Evolutionary conservation across 768 basidiomycete species (phyloP), one percentile per base, ranked within the genome.

Genomic region (Kwoniella sp.): DNA sequence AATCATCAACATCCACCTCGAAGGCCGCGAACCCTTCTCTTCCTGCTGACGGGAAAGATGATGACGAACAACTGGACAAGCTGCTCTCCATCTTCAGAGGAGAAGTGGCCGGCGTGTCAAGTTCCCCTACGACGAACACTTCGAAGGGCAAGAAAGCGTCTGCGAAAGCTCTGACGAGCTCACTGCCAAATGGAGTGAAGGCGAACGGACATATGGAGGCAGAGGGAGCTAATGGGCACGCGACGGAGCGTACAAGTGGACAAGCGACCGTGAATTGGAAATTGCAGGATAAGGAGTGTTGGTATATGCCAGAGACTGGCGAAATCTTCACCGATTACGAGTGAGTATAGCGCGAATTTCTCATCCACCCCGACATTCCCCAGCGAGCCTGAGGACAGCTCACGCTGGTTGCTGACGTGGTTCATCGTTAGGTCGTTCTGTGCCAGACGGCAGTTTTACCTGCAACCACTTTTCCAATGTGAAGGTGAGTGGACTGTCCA

Each of bases 281-380:
- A 53, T 55, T 68, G 17, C 62, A 55, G 30, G 74, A 76, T 66
- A 65, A 71, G 38, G 74, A 76, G 60, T 93, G 97, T 81, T 98
- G 88, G 83, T 94, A 91, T 84, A 89, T 98, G 77, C 84, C 88
- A 69, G 88, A 92, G 82, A 98, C 95, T 2, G 95, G 94, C 77
- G 95, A 98, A 86, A 91, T 98, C 82, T 98, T 98, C 81, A 89
- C 92, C 70, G 88, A 88, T 78, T 98, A 96, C 79, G 93, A 96
- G 94, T 96, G 77, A 79, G 91, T 85, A 23, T 57, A 7, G 30
- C 38, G 37, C 75, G 86, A 85, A 74, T 70, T 61, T 58, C 54
- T 31, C 41, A 17, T 17, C 15, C 20, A 9, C 34, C 34, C 5
- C 41, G 3, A 17, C 9, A 45, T 20, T 9, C 3, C 9, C 41